Evolutionary conservation across 2,329 filamentous ascomycete species (phyloP).

Genomic region (Fusarium acutatum): DNA sequence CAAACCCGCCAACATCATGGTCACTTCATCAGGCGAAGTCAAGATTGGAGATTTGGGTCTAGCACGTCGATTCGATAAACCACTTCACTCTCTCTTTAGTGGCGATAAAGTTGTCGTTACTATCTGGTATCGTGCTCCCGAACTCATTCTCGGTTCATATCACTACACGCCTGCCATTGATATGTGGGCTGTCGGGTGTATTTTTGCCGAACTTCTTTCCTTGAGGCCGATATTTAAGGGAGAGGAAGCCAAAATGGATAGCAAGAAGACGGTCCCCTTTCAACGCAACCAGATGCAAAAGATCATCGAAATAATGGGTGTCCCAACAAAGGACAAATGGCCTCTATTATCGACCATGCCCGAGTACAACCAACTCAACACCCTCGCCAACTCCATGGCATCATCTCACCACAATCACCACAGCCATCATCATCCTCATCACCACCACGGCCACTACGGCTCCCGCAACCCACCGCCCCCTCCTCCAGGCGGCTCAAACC

Average conservation of each 20-base stretch:
- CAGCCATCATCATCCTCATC: slow-evolving; percentile 55
- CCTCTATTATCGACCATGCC: slow-evolving; percentile 85
- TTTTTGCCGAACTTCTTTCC: slow-evolving; percentile 92
- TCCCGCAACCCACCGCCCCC: slow-evolving; percentile 50
- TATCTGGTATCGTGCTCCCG: slow-evolving; percentile 97
- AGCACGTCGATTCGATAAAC: slow-evolving; percentile 92
- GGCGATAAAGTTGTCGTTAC: slow-evolving; percentile 99
- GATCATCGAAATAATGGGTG: slow-evolving; percentile 94
- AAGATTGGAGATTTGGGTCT: slow-evolving; percentile 95
- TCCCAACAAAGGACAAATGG: slow-evolving; percentile 90
- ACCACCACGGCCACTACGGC: slow-evolving; percentile 53
- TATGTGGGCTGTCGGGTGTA: slow-evolving; percentile 97
- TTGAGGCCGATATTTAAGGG: slow-evolving; percentile 97
- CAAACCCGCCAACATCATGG: slow-evolving; percentile 99
- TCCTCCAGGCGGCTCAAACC: slow-evolving; percentile 52
- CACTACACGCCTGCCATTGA: slow-evolving; percentile 98
- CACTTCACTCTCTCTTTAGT: slow-evolving; percentile 87
- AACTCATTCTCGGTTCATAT: slow-evolving; percentile 88
- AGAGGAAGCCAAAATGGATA: slow-evolving; percentile 98
- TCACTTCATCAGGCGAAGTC: slow-evolving; percentile 87
- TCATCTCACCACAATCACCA: slow-evolving; percentile 52
- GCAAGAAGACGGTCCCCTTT: slow-evolving; percentile 96
- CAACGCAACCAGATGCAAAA: slow-evolving; percentile 99
- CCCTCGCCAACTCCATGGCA: slow-evolving; percentile 60
- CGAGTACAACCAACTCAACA: slow-evolving; percentile 77